These are phyloP conservation scores for Spathaspora arborariae DNA, from an alignment of 805 yeast species.

Conservation along the genomic window DNA sequence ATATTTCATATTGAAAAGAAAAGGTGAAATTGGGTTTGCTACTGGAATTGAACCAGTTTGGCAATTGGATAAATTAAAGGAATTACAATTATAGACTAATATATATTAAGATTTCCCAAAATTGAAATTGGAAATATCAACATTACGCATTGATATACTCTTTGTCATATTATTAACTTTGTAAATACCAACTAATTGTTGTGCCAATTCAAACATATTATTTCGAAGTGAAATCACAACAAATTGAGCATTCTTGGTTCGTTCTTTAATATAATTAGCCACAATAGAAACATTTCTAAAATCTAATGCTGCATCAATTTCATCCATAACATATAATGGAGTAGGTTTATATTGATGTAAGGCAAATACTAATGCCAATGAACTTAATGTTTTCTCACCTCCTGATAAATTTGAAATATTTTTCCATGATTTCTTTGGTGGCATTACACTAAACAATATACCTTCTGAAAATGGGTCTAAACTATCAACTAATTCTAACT, in stretches of 20 bases:
- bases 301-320: slow-evolving; percentile 97
- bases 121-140: slow-evolving; percentile 4
- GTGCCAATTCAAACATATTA: slow-evolving; percentile 96
- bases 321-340: slow-evolving; percentile 97
- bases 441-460: slow-evolving; percentile 95
- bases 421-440: slow-evolving; percentile 97
- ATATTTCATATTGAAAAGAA: slow-evolving; percentile 61
- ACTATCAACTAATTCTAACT: slow-evolving; percentile 89
- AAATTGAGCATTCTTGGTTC: slow-evolving; percentile 95
- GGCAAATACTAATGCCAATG: slow-evolving; percentile 93
- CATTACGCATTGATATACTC: slow-evolving; percentile 54
- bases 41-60: slow-evolving; percentile 28
- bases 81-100: slow-evolving; percentile 2
- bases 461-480: slow-evolving; percentile 99
- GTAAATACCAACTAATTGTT: slow-evolving; percentile 91
- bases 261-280: slow-evolving; percentile 92
- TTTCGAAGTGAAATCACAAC: slow-evolving; percentile 92
- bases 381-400: slow-evolving; percentile 94
- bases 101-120: neutral
- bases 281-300: slow-evolving; percentile 96
- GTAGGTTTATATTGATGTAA: slow-evolving; percentile 95
- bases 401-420: slow-evolving; percentile 94
- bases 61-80: slow-evolving; percentile 5
- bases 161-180: slow-evolving; percentile 88
- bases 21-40: slow-evolving; percentile 70